Evolutionary conservation across 768 basidiomycete species (phyloP), one percentile per base, ranked within the genome.

Genomic region (Tylopilus felleus): DNA sequence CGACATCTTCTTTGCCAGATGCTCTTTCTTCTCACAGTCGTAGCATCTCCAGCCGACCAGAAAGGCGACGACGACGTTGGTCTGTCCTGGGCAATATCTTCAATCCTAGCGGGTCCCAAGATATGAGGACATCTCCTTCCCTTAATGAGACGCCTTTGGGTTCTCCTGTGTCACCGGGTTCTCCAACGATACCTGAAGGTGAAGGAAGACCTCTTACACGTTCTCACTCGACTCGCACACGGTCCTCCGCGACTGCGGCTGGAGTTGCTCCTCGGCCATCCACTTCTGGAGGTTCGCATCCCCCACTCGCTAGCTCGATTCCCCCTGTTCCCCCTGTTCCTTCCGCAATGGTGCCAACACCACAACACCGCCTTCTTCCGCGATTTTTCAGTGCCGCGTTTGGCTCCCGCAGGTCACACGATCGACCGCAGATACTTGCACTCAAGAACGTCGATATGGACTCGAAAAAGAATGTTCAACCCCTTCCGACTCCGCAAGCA

Each of bases 321-420:
- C 59, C 59, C 29, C 62, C 66, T 39, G 51, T 60, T 12, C 64
- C 68, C 41, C 56, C 68, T 35, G 55, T 72, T 17, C 62, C 72
- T 8, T 49, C 66, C 6, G 70, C 72, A 31, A 63, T 67, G 10
- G 65, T 72, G 43, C 64, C 62, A 19, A 44, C 73, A 7, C 69
- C 80, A 4, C 76, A 79, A n/a, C 76, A 83, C 19, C 80, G 88
- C 22, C 87, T 90, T 65, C 64, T 92, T 47, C 85, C 89, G 10
- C 82, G 88, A 27, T 78, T 91, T 51, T 73, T 92, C 47, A 81
- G 79, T 56, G 80, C 80, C 56, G 85, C 86, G 5, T 80, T 92
- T 53, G 65, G 76, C 55, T 69, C 73, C 16, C 78, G 86, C 48
- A 77, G 84, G 47, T 77, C 79, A n/a, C 82, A 83, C 47, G 85